Evolutionary conservation across 495 filamentous ascomycete species (phyloP), one percentile per base, ranked within the genome.

Genomic region (Cryomyces minteri): DNA sequence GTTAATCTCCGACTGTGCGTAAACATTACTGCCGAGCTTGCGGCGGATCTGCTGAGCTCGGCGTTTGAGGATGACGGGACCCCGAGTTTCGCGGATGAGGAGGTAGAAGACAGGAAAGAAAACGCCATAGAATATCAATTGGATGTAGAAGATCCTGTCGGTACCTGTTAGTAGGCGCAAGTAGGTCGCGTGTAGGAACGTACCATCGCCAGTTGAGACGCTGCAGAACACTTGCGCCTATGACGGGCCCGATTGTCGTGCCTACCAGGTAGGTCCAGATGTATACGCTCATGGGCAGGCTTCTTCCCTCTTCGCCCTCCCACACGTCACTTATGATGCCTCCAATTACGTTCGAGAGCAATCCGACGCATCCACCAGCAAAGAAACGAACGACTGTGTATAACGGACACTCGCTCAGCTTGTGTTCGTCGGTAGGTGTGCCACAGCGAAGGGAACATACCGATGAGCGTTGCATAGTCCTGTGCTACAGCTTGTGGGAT

Each of bases 291-390:
- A 71, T 61, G 0, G 67, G 67, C n/a, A 72, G 49, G 46, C 64
- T 69, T 5, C 67, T 54, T 6, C 48, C 47, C 31, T 41, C 45
- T 39, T 64, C 65, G 0, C 50, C 62, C 18, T 52, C 52, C 68
- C 69, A 73, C 1, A 74, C 51, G 50, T 73, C 68, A 5, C 65
- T 65, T 37, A 71, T 67, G 4, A 72, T 62, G 10, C 61, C 62
- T 31, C 58, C 62, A 8, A 66, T 54, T 1, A 61, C 64, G 50
- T 71, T 70, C 0, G 63, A 59, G 0, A 72, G 60, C 8, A 72
- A 59, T 0, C 62, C 56, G 10, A 63, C 67, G 45, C 59, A 64
- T 6, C 63, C 62, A n/a, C 70, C 70, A 30, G 64, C 58, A 34
- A 74, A 65, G 47, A 70, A 65, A 1, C 70, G 54, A 1, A 58